Evolutionary conservation across 225 moss, liverwort and hornwort genomes (phyloP), one percentile per base, ranked within the genome.

Genomic region (Pseudoscleropodium purum): DNA sequence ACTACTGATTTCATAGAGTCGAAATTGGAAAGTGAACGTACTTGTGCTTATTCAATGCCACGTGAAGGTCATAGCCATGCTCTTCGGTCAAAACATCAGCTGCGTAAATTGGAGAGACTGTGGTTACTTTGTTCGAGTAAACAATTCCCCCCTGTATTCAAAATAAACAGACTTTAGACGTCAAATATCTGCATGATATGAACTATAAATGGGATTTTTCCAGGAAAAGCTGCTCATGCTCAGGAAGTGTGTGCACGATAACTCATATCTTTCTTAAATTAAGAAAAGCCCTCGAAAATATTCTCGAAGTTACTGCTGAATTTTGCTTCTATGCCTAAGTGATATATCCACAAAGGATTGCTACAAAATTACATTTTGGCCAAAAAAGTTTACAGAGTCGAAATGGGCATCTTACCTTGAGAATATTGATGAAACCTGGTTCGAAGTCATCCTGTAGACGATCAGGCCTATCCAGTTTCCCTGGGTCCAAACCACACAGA

Each of bases 91-190:
- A 89, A 63, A 93, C 85, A 89, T 96, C 96, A 91, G 90, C 88
- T 83, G 94, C 94, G 91, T 96, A 94, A 63, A 94, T 89, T 66
- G 96, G 94, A 72, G 96, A 96, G 73, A 96, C 93, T 82, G 96
- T 96, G 76, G 92, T 95, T 72, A 96, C 96, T 94, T 93, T 93
- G 88, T 96, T 95, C 41, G 96, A 93, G 89, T 95, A 96, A 29
- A 96, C 94, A 66, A 96, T 92, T 86, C 95, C 96, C 62, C 95
- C 96, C 94, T 96, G 93, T 54, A 75, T 47, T 63, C 62, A 64
- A 37, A 82, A 67, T 60, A 75, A 76, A 60, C 33, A 86, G 79
- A 89, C 65, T 26, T 82, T 77, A 77, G 69, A 82, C 26, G 39
- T 77, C 76, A 92, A 89, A 70, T 69, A 70, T 47, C 85, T 45